Percentiles rank a stretch among this genome's conserved stretches.
Conservation (phyloP, 176 grass and related monocot species). For the Oryza officinalis region DNA sequence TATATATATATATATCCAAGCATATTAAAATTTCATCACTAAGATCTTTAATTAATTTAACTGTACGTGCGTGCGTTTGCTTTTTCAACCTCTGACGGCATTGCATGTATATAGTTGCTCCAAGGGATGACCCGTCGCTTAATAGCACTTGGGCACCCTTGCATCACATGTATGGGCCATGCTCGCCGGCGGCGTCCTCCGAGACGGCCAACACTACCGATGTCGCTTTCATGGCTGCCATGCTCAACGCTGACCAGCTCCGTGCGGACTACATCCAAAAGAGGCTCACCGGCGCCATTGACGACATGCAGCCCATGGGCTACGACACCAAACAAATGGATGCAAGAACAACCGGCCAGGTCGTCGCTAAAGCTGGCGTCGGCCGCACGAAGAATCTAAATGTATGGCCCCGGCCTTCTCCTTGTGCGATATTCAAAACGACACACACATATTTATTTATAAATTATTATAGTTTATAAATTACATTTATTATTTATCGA, state of each 20-base stretch:
- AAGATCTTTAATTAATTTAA: too few relatives aligned
- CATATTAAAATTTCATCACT: too few relatives aligned
- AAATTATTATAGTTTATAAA: too few relatives aligned
- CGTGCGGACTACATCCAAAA: constrained; percentile 33
- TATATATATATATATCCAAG: too few relatives aligned
- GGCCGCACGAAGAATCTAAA: neutral
- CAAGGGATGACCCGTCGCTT: neutral
- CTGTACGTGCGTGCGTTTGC: too few relatives aligned
- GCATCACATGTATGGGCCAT: neutral
- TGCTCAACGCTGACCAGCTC: constrained; percentile 38
- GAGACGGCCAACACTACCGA: too few relatives aligned
- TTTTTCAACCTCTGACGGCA: neutral
- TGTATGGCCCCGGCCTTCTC: neutral
- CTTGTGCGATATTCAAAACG: too few relatives aligned
- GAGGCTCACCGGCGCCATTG: neutral
- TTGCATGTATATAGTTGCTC: neutral
- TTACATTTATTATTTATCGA: too few relatives aligned
- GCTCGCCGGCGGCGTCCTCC: neutral
- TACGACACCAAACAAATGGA: rapidly evolving
- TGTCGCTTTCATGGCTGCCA: constrained; percentile 4
- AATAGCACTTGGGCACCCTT: neutral
- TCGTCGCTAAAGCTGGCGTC: neutral
- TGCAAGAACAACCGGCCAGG: rapidly evolving
- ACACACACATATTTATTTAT: too few relatives aligned
- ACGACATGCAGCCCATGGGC: too few relatives aligned